Conservation (phyloP, 2,329 filamentous ascomycete genomes). For the Rhynchosporium graminicola region DNA sequence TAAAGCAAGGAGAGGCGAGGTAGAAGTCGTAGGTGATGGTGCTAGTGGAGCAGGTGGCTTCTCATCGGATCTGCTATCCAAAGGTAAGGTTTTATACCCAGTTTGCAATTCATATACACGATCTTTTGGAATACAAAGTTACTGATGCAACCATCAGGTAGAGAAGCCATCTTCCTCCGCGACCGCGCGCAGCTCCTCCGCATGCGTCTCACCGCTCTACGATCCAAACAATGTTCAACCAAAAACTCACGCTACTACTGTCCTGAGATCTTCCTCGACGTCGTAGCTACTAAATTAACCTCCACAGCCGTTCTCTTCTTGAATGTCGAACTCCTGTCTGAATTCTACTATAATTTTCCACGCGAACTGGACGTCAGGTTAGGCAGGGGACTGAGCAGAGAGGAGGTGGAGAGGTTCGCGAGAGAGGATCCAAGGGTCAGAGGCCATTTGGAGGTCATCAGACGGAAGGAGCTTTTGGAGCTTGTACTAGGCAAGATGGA, state of each 20-base stretch:
- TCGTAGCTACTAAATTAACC: slow-evolving; percentile 91
- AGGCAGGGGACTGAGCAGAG: slow-evolving; percentile 74
- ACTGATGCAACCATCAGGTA: slow-evolving; percentile 55
- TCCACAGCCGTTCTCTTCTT: slow-evolving; percentile 95
- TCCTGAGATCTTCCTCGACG: slow-evolving; percentile 96
- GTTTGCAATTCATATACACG: background rate
- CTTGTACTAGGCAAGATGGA: slow-evolving; percentile 96
- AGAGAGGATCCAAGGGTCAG: slow-evolving; percentile 90
- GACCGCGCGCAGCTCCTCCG: slow-evolving; percentile 88
- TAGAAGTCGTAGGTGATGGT: slow-evolving; percentile 81
- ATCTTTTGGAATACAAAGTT: background rate
- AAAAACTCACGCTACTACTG: slow-evolving; percentile 94
- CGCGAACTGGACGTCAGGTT: slow-evolving; percentile 86
- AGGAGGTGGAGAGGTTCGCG: slow-evolving; percentile 86
- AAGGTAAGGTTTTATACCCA: slow-evolving; percentile 57
- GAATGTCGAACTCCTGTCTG: slow-evolving; percentile 92
- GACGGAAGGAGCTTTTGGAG: slow-evolving; percentile 88
- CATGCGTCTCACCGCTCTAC: slow-evolving; percentile 84
- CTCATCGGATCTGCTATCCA: slow-evolving; percentile 79
- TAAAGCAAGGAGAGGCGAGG: slow-evolving; percentile 81
- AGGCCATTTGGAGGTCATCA: slow-evolving; percentile 87
- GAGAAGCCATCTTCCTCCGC: slow-evolving; percentile 90
- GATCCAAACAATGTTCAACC: slow-evolving; percentile 83
- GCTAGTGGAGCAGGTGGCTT: slow-evolving; percentile 89
- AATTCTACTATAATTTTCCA: slow-evolving; percentile 98